Base-by-base conservation (phyloP, 1,139 yeast genomes). In the Scheffersomyces segobiensis region DNA sequence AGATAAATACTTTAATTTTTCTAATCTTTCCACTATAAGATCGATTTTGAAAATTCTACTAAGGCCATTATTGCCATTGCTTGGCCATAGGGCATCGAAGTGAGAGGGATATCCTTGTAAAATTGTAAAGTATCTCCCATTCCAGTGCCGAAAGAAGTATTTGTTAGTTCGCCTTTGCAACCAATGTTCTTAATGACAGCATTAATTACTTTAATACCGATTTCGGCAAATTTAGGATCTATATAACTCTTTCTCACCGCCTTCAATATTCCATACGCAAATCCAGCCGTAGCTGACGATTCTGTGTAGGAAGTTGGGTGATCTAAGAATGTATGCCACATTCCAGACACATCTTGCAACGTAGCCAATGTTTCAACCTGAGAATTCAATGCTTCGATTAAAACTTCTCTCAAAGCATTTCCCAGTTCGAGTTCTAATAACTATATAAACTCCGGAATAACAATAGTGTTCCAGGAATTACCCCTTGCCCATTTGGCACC, bases 401-500 rank as follows among this genome's bases (percentile, higher is more conserved):
- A 61, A 55, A 63, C 68, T 51, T 62, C 63, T 52, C 74, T 60
- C 55, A 71, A 65, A 50, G 63, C 67, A 55, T 71, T 74, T 10
- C 66, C 70, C 21, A 63, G 62, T 22, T 63, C 67, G n/a, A 73
- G 62, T 18, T 71, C 62, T 49, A 74, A 63, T 47, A 72, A 62
- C 52, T 73, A 77, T 46, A 74, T 65, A 56, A 74, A 67, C 56
- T 74, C 77, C 7, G 78, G 78, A 56, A 74, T 72, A 14, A 71
- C 76, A 54, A 74, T 73, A n/a, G 78, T 74, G 56, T 74, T 63
- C 78, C 78, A 74, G 17, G 74, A 67, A 59, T 74, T 74, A 17
- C 78, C 78, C 54, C 78, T 63, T n/a, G 77, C 78, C 78, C 78
- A 74, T 50, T 70, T 64, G 2, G 78, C 77, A 26, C 65, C 58